These are phyloP conservation scores for Aspergillus aculeatus DNA, from an alignment of 2,329 filamentous ascomycete genomes.

Conservation along the genomic window DNA sequence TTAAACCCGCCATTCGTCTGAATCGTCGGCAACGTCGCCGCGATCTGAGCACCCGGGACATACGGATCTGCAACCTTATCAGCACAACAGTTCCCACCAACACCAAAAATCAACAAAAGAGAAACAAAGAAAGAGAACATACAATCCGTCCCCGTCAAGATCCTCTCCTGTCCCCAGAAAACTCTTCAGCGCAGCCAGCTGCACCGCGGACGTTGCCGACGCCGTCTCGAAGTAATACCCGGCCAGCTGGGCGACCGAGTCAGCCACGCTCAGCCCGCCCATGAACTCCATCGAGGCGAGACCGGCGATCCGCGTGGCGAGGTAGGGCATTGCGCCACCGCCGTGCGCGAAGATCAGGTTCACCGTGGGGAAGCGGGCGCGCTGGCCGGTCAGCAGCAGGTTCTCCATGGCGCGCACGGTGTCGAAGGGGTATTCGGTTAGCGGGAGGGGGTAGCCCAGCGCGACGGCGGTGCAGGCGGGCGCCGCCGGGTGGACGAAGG, in stretches of 20 bases:
- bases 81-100: no score
- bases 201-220: slow-evolving; percentile 23
- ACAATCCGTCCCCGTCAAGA: slow-evolving; percentile 30
- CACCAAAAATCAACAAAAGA: neutral
- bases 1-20: slow-evolving; percentile 24
- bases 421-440: slow-evolving; percentile 30
- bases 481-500: neutral
- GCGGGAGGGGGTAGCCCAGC: slow-evolving; percentile 12
- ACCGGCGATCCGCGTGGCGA: slow-evolving; percentile 22
- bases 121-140: neutral
- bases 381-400: slow-evolving; percentile 21
- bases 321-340: slow-evolving; percentile 25
- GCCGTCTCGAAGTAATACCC: slow-evolving; percentile 20
- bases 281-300: slow-evolving; percentile 19
- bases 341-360: slow-evolving; percentile 26
- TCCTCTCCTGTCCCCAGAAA: slow-evolving; percentile 20
- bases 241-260: slow-evolving; percentile 20
- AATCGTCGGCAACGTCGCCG: slow-evolving; percentile 9
- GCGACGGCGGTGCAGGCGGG: slow-evolving; percentile 4
- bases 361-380: slow-evolving; percentile 18
- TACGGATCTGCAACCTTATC: slow-evolving; percentile 22
- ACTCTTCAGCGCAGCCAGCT: slow-evolving; percentile 24
- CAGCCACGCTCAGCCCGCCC: slow-evolving; percentile 17
- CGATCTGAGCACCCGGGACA: slow-evolving; percentile 13
- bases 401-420: slow-evolving; percentile 25